Conservation (phyloP, 2,329 filamentous ascomycete species). For the Penicillium sp. region DNA sequence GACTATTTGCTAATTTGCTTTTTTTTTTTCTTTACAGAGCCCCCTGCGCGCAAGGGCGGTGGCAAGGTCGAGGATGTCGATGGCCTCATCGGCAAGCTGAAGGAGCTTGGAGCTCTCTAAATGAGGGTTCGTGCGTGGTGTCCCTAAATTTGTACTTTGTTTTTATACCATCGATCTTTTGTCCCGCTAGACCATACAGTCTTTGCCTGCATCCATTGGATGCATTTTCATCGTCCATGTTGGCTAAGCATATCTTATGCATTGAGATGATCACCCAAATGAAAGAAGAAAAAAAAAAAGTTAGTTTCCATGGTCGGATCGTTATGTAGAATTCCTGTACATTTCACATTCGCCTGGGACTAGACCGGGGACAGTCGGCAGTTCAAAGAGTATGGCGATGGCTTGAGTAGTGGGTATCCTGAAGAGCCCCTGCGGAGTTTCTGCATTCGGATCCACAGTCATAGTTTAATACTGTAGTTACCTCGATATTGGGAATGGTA, state of each 20-base stretch:
- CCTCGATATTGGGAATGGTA: background rate
- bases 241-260: slow-evolving; percentile 4
- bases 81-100: slow-evolving; percentile 88
- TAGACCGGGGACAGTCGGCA: background rate
- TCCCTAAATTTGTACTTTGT: slow-evolving; percentile 15
- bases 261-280: background rate
- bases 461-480: background rate
- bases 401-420: background rate
- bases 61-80: slow-evolving; percentile 97
- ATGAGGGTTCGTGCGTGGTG: background rate
- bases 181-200: slow-evolving; percentile 8
- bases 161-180: slow-evolving; percentile 25
- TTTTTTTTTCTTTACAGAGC: slow-evolving; percentile 57
- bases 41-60: slow-evolving; percentile 80
- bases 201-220: slow-evolving; percentile 4
- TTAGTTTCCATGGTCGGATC: background rate
- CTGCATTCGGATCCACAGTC: background rate
- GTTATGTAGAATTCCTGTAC: background rate
- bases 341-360: background rate
- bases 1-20: slow-evolving; percentile 2
- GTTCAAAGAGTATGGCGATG: background rate
- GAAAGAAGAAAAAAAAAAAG: background rate
- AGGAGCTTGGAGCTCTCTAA: slow-evolving; percentile 90
- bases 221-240: slow-evolving; percentile 4
- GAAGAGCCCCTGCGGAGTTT: background rate